Conservation (phyloP, 768 basidiomycete species). For the Amanita thiersii region DNA sequence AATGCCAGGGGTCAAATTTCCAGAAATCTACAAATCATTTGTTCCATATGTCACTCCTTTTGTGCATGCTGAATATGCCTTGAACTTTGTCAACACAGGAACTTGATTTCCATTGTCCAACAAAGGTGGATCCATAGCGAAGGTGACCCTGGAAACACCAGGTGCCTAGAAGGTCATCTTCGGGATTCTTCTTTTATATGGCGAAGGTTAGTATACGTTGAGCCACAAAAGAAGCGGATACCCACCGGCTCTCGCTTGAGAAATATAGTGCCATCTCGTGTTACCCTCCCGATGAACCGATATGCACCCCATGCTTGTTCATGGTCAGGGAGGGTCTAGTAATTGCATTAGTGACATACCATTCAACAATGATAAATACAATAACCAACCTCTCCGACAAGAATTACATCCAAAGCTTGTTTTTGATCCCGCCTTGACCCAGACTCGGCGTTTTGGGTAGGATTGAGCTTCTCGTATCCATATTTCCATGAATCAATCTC, state of each 20-base stretch:
- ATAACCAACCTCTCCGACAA: slow-evolving; percentile 33
- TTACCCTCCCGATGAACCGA: slow-evolving; percentile 49
- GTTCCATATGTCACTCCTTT: slow-evolving; percentile 17
- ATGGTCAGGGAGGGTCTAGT: slow-evolving; percentile 43
- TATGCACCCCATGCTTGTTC: slow-evolving; percentile 64
- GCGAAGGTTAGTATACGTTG: neutral
- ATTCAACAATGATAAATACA: slow-evolving; percentile 2
- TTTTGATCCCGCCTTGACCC: slow-evolving; percentile 8
- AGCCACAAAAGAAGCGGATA: slow-evolving; percentile 9
- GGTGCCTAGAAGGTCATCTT: slow-evolving; percentile 31
- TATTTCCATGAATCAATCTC: slow-evolving; percentile 15
- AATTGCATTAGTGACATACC: slow-evolving; percentile 10
- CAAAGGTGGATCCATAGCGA: slow-evolving; percentile 36
- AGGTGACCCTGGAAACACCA: slow-evolving; percentile 56
- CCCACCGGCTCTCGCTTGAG: slow-evolving; percentile 57
- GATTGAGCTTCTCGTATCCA: slow-evolving; percentile 17
- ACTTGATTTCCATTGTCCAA: slow-evolving; percentile 46
- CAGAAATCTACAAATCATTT: neutral
- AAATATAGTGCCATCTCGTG: slow-evolving; percentile 50
- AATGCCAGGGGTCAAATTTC: neutral
- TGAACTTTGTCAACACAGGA: slow-evolving; percentile 22
- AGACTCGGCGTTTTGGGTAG: slow-evolving; percentile 2
- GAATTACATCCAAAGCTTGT: slow-evolving; percentile 22
- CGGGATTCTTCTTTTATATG: slow-evolving; percentile 37
- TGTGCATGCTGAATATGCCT: slow-evolving; percentile 55